Conservation (phyloP, 2,329 filamentous ascomycete genomes). For the Stagonosporopsis tanaceti region DNA sequence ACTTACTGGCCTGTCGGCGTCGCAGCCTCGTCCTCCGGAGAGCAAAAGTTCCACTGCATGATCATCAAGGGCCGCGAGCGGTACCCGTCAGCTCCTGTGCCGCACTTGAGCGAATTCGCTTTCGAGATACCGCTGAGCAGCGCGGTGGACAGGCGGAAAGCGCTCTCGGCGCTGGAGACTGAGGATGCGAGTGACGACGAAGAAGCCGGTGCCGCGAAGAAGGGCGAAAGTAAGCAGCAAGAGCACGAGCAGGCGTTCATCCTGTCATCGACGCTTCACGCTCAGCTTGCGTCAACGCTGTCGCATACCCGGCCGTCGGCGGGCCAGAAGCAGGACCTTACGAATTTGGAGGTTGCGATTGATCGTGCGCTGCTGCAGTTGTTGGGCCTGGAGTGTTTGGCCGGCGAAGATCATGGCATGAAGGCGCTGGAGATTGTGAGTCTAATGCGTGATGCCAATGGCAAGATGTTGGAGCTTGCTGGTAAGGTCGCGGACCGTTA, state of each 20-base stretch:
- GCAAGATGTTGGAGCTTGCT: conserved; percentile 90
- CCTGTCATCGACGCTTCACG: conserved; percentile 73
- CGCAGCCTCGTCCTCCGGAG: conserved; percentile 82
- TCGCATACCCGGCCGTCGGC: conserved; percentile 71
- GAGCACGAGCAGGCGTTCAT: conserved; percentile 84
- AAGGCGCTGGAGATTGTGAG: conserved; percentile 89
- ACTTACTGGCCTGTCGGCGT: conserved; percentile 96
- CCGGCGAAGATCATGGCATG: conserved; percentile 93
- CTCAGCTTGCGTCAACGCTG: conserved; percentile 78
- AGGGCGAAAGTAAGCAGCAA: conserved; percentile 58
- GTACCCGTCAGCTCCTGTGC: conserved; percentile 84
- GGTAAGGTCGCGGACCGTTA: conserved; percentile 89
- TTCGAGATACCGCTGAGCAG: conserved; percentile 83
- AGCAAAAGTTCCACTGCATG: conserved; percentile 95
- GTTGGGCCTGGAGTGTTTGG: conserved; percentile 86
- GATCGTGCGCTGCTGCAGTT: conserved; percentile 92
- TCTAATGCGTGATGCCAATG: conserved; percentile 83
- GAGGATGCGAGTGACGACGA: conserved; percentile 48
- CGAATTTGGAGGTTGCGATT: conserved; percentile 79
- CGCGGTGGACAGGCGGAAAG: conserved; percentile 49
- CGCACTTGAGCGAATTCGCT: conserved; percentile 90
- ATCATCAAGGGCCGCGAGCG: conserved; percentile 95
- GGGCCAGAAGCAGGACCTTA: conserved; percentile 71
- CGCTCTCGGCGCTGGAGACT: conserved; percentile 33
- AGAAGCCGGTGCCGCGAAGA: conserved; percentile 4